These are phyloP conservation scores for Ambrosia artemisiifolia DNA, from an alignment of 129 eudicot species.

Conservation along the genomic window DNA sequence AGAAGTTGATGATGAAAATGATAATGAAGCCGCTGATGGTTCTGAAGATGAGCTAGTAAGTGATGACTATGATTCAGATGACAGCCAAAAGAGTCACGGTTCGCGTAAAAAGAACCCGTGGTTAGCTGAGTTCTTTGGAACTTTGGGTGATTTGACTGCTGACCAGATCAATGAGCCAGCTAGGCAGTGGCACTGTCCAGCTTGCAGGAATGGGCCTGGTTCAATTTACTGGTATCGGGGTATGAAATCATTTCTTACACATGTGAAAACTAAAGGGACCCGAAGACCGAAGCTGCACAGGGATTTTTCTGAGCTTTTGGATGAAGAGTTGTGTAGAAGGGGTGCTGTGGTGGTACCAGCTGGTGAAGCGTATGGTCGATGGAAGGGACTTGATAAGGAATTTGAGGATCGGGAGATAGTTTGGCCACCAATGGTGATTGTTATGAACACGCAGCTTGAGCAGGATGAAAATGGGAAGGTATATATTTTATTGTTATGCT, in stretches of 20 bases:
- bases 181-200: conserved; percentile 96
- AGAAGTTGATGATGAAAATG: conserved; percentile 22
- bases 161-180: conserved; percentile 60
- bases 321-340: conserved; percentile 65
- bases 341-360: conserved; percentile 50
- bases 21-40: conserved; percentile 34
- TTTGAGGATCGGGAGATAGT: conserved; percentile 52
- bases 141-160: conserved; percentile 44
- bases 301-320: conserved; percentile 59
- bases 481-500: not conserved
- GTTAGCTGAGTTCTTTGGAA: conserved; percentile 52
- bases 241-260: conserved; percentile 62
- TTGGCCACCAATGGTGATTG: conserved; percentile 91
- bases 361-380: conserved; percentile 68
- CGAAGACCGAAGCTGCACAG: conserved; percentile 74
- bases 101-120: conserved; percentile 57
- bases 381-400: conserved; percentile 57
- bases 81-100: conserved; percentile 58
- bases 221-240: conserved; percentile 88
- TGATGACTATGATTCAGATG: conserved; percentile 74
- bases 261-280: conserved; percentile 77
- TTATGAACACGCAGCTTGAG: conserved; percentile 73
- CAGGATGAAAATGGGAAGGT: conserved; percentile 81
- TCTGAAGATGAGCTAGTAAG: conserved; percentile 61
- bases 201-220: conserved; percentile 89